Conservation (phyloP, 441 rosid genomes). For the Codiaeum variegatum region DNA sequence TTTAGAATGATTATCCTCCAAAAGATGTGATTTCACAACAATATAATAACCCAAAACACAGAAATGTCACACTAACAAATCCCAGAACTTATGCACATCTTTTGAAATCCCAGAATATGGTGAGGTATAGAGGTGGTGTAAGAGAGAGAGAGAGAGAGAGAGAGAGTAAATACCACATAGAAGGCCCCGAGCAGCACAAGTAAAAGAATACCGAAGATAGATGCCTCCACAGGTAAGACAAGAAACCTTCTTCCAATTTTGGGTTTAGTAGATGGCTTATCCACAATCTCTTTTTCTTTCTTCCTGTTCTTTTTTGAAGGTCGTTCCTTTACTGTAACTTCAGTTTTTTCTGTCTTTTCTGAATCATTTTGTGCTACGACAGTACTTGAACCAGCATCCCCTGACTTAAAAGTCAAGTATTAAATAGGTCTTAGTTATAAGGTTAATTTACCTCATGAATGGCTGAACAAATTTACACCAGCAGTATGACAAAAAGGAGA, state of each 20-base stretch:
- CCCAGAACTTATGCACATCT: slow-evolving; percentile 6
- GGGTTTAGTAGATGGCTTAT: slow-evolving; percentile 41
- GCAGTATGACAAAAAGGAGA: slow-evolving; percentile 15
- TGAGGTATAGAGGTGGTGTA: background rate
- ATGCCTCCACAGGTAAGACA: slow-evolving; percentile 80
- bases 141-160: slow-evolving; percentile 8
- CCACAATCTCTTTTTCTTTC: slow-evolving; percentile 71
- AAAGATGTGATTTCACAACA: background rate
- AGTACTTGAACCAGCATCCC: slow-evolving; percentile 46
- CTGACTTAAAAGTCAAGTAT: slow-evolving; percentile 50
- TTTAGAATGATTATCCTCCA: background rate
- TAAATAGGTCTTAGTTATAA: slow-evolving; percentile 19
- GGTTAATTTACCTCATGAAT: slow-evolving; percentile 16
- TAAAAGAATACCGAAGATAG: slow-evolving; percentile 71
- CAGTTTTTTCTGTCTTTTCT: slow-evolving; percentile 44
- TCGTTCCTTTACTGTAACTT: slow-evolving; percentile 32
- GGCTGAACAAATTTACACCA: slow-evolving; percentile 19
- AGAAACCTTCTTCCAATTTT: slow-evolving; percentile 63
- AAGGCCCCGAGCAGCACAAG: slow-evolving; percentile 89
- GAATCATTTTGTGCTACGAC: slow-evolving; percentile 41
- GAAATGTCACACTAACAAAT: background rate
- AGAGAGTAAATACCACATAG: slow-evolving; percentile 75
- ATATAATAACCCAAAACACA: background rate
- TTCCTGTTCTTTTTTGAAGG: slow-evolving; percentile 75
- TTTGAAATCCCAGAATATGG: background rate